Evolutionary conservation across 78 protist species (phyloP).

Genomic region (Isochrysis galbana): DNA sequence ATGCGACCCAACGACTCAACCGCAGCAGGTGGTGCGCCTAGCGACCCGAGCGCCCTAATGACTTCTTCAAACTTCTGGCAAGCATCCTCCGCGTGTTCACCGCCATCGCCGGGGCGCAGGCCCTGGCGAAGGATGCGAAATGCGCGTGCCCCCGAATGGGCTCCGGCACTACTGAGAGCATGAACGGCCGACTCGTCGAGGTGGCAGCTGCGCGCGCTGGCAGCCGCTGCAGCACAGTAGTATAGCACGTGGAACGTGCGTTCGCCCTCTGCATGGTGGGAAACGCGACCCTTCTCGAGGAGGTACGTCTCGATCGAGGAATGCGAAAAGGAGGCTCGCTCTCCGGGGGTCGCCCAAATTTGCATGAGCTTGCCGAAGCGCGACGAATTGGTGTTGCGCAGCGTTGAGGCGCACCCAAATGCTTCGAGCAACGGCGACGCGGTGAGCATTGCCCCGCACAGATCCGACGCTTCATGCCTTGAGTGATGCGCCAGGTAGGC

Average conservation of each 20-base stretch:
- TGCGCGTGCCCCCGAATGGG: neutral
- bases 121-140: neutral
- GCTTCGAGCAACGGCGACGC: slow-evolving; percentile 67
- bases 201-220: neutral
- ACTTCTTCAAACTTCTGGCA: neutral
- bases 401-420: slow-evolving; percentile 76
- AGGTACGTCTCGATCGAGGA: slow-evolving; percentile 62
- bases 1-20: neutral
- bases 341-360: slow-evolving; percentile 36
- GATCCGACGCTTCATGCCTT: neutral
- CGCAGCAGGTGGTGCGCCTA: neutral
- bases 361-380: slow-evolving; percentile 79
- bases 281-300: slow-evolving; percentile 89
- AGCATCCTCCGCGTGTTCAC: neutral
- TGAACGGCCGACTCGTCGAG: neutral
- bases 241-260: slow-evolving; percentile 90
- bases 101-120: neutral
- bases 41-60: neutral
- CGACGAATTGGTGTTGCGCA: slow-evolving; percentile 75
- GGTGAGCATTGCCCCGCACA: slow-evolving; percentile 22
- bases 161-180: neutral
- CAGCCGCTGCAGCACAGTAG: neutral
- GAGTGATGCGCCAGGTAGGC: slow-evolving; percentile 27
- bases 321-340: neutral
- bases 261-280: slow-evolving; percentile 75